Conservation (phyloP, 2,329 filamentous ascomycete species). For the Triangularia verruculosa region DNA sequence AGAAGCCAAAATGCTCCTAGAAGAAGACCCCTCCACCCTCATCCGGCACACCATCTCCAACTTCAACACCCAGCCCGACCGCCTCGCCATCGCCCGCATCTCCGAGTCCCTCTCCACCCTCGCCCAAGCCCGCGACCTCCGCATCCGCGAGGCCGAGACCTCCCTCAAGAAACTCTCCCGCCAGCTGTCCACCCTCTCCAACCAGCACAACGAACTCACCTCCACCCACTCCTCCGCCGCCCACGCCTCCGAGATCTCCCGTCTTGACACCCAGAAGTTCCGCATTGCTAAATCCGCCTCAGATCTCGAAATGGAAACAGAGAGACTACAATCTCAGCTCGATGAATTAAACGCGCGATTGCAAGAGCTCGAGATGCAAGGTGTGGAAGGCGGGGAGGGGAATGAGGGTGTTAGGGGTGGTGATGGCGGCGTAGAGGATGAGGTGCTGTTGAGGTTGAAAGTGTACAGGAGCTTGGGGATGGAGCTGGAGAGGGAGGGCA, state of each 20-base stretch:
- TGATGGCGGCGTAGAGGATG: conserved; percentile 54
- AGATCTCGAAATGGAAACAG: conserved; percentile 91
- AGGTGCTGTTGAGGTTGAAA: conserved; percentile 73
- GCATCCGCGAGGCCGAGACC: conserved; percentile 66
- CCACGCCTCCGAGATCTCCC: conserved; percentile 80
- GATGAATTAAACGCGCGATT: conserved; percentile 71
- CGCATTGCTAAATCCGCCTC: conserved; percentile 86
- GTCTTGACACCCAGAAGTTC: conserved; percentile 91
- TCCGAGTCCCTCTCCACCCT: conserved; percentile 79
- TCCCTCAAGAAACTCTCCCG: conserved; percentile 61
- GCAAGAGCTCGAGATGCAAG: conserved; percentile 81
- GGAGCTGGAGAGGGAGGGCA: conserved; percentile 75
- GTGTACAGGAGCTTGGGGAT: conserved; percentile 90
- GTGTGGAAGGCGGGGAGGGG: conserved; percentile 65
- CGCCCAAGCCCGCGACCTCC: conserved; percentile 77
- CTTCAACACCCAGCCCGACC: conserved; percentile 93
- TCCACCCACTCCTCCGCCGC: conserved; percentile 70
- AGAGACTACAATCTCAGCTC: conserved; percentile 77
- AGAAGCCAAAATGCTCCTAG: conserved; percentile 73
- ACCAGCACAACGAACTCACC: conserved; percentile 74
- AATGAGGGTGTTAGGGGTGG: conserved; percentile 29
- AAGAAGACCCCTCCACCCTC: conserved; percentile 86
- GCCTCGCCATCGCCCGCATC: conserved; percentile 76
- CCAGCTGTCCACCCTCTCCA: conserved; percentile 68
- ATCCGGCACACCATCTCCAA: conserved; percentile 89